Base-by-base conservation (phyloP, 768 basidiomycete genomes). In the Lactifluus pinguis region DNA sequence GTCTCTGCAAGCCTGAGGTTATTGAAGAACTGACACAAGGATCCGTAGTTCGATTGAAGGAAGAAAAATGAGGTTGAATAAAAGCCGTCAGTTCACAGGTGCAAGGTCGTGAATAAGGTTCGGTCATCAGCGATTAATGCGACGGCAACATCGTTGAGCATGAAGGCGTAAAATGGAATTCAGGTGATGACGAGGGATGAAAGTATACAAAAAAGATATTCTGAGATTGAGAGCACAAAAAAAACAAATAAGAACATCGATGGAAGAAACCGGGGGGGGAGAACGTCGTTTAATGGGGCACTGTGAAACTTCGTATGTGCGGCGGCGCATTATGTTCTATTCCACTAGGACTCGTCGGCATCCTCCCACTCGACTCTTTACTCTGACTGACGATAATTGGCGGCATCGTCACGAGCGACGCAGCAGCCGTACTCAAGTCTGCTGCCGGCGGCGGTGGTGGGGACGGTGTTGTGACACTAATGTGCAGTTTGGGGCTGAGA, bases 371-470 rank as follows among this genome's bases (percentile, higher is more conserved):
- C 56, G 78, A 76, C 48, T 81, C 83, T 17, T 84, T 84, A 38
- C 68, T 79, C 29, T 81, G 80, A 15, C 61, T 47, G 30, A 77
- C 77, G 11, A 85, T 69, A 7, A 84, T 86, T 49, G 79, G 77
- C 44, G 87, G 78, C 17, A 81, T 80, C 5, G 87, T 87, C 21
- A 88, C 78, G 65, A 87, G 32, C 32, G 32, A 34, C 32, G 32
- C 9, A 5, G 32, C 32, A 5, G 9, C 32, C 32, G 32, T 34
- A 34, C 32, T 34, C 32, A 34, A 5, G 32, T 34, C 32, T 34
- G 32, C 32, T 4, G 32, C 32, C 32, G 32, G 6, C 3, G 3
- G 32, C 32, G 32, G 9, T 1, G 32, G 9, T 34, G 32, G 9
- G 5, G 1, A 9, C 9, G 32, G 32, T 34, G 32, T 1, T 5